These are phyloP conservation scores for Plantago coronopus DNA, from an alignment of 305 asterid genomes.

Conservation along the genomic window DNA sequence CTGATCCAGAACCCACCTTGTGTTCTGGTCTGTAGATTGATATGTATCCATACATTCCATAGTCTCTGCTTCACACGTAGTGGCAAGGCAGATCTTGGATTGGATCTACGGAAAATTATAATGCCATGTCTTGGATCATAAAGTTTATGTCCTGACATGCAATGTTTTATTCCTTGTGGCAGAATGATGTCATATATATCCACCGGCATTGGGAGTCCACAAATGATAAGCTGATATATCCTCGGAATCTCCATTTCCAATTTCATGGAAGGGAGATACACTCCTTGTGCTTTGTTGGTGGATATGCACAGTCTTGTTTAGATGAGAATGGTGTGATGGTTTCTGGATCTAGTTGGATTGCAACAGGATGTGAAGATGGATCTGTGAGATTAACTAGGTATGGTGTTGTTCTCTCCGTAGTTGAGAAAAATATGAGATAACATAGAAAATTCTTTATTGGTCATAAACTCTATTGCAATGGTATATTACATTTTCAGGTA, in stretches of 20 bases:
- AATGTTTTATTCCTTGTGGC: conserved; percentile 26
- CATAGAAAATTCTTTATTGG: conserved; percentile 13
- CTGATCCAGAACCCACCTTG: not conserved
- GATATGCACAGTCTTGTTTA: conserved; percentile 31
- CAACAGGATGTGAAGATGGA: conserved; percentile 98
- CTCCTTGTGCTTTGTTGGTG: conserved; percentile 62
- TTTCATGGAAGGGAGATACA: conserved; percentile 98
- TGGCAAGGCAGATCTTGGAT: not conserved
- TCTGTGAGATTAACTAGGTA: conserved; percentile 90
- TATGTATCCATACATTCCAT: not conserved
- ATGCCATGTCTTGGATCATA: not conserved
- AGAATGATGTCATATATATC: conserved; percentile 75
- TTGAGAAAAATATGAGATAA: conserved; percentile 14
- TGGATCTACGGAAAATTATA: conserved; percentile 5
- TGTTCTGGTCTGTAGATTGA: conserved; percentile 1
- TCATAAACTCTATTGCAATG: not conserved
- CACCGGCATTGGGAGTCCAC: conserved; percentile 61
- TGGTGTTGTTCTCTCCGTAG: conserved; percentile 15
- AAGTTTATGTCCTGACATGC: conserved; percentile 13
- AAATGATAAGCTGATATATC: conserved; percentile 54
- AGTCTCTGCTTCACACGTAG: not conserved
- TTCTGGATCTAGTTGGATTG: conserved; percentile 59
- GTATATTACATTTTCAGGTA: conserved; percentile 49
- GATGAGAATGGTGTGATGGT: conserved; percentile 33
- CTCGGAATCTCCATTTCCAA: conserved; percentile 78